These are phyloP conservation scores for Mycena leptocephala DNA, from an alignment of 768 basidiomycete species.

Conservation along the genomic window DNA sequence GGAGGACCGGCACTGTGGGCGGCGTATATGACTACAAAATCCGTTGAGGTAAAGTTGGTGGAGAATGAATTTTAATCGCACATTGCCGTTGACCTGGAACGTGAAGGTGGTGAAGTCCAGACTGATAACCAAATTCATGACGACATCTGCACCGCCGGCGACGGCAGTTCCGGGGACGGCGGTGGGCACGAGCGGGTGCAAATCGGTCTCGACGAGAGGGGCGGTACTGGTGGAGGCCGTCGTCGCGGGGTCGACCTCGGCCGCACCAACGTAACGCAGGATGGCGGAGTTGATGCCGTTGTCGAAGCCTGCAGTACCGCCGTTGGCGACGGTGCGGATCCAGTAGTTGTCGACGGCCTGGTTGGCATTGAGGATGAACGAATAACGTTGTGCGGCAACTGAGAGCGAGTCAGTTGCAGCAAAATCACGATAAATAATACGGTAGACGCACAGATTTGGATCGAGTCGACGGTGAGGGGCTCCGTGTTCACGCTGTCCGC, in stretches of 20 bases:
- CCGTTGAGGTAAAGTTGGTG: not conserved
- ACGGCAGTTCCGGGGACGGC: constrained; percentile 50
- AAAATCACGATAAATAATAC: constrained; percentile 37
- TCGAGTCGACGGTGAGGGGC: constrained; percentile 61
- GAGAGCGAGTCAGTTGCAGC: not conserved
- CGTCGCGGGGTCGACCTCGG: constrained; percentile 40
- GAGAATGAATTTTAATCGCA: not conserved
- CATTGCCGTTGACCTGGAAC: constrained; percentile 23
- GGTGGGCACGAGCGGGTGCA: constrained; percentile 50
- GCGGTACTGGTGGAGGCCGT: constrained; percentile 36
- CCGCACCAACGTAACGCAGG: constrained; percentile 65
- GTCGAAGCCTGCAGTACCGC: constrained; percentile 46
- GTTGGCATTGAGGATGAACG: constrained; percentile 62
- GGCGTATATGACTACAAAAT: constrained; percentile 35
- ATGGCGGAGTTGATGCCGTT: constrained; percentile 68
- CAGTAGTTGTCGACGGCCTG: constrained; percentile 69
- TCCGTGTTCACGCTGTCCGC: constrained; percentile 59
- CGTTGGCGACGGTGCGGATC: constrained; percentile 54
- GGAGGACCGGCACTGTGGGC: constrained; percentile 10
- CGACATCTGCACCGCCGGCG: constrained; percentile 26
- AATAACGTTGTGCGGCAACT: constrained; percentile 57
- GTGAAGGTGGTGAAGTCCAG: constrained; percentile 17
- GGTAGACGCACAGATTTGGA: constrained; percentile 55
- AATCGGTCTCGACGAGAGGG: constrained; percentile 55
- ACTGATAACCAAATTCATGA: constrained; percentile 21